phyloP scores from a whole-genome alignment of 2,329 filamentous ascomycete species.

The Falciphora oryzae region DNA sequence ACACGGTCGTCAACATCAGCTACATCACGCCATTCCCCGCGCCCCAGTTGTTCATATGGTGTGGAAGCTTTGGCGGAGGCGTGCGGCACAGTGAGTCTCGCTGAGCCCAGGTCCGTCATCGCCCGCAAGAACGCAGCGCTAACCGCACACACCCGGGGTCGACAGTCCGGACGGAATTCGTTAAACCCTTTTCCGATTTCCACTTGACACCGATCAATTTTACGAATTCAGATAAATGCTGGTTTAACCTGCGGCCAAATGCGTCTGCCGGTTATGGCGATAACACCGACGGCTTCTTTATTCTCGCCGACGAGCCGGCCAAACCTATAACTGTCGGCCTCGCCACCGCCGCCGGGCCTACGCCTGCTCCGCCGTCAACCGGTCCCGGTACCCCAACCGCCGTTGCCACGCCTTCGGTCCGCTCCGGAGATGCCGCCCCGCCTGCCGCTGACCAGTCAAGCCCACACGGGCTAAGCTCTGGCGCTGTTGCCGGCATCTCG shows the following conservation, averaged over 20 bases:
- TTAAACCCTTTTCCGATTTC: not conserved
- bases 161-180: slow-evolving; percentile 1
- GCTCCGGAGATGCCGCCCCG: not conserved
- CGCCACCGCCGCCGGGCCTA: not conserved
- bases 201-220: not conserved
- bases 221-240: not conserved
- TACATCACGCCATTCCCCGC: slow-evolving; percentile 1
- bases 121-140: not conserved
- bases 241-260: slow-evolving; percentile 3
- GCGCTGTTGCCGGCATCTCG: not conserved
- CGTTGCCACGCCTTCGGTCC: not conserved
- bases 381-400: not conserved
- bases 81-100: not conserved
- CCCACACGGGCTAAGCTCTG: not conserved
- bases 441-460: not conserved
- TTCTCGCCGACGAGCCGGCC: not conserved
- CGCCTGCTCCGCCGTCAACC: not conserved
- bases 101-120: not conserved
- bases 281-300: not conserved
- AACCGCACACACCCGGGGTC: not conserved
- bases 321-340: not conserved
- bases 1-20: slow-evolving; percentile 4
- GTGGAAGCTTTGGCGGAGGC: not conserved
- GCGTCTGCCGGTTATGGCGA: not conserved
- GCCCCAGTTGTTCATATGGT: slow-evolving; percentile 1